Conservation (phyloP, 225 moss, liverwort and hornwort species). For the Sphagnum tenellum region DNA sequence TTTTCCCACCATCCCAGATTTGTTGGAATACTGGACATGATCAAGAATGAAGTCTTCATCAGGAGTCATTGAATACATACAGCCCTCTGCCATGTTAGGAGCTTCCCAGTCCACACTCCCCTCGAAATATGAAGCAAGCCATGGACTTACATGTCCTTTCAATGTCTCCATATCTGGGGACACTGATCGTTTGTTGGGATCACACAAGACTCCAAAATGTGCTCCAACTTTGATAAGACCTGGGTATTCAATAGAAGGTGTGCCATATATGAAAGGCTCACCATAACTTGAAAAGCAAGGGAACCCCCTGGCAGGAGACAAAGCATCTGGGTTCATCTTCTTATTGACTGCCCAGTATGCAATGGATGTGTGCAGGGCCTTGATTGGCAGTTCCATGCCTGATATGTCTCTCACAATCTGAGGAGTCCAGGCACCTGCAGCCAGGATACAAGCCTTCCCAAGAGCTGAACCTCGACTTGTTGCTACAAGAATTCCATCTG, state of each 20-base stretch:
- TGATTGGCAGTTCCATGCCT: constrained; percentile 48
- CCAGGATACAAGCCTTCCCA: constrained; percentile 49
- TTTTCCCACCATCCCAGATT: constrained; percentile 1
- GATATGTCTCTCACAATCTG: constrained; percentile 53
- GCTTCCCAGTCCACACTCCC: constrained; percentile 53
- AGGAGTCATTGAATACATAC: constrained; percentile 91
- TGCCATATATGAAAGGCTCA: constrained; percentile 63
- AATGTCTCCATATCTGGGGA: constrained; percentile 41
- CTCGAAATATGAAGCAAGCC: constrained; percentile 47
- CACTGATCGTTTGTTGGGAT: constrained; percentile 58
- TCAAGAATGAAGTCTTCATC: constrained; percentile 96
- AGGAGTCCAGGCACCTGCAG: constrained; percentile 65
- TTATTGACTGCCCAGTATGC: constrained; percentile 72
- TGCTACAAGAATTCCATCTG: constrained; percentile 37
- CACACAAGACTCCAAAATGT: constrained; percentile 58
- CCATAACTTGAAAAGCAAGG: constrained; percentile 66
- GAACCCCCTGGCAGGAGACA: constrained; percentile 50
- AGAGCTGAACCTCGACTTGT: constrained; percentile 55
- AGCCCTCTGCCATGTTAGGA: constrained; percentile 68
- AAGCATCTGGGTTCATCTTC: constrained; percentile 17
- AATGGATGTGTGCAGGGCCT: constrained; percentile 57
- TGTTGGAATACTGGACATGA: constrained; percentile 30
- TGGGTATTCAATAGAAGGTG: constrained; percentile 71
- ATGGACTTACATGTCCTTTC: constrained; percentile 54
- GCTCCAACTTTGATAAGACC: constrained; percentile 75